Evolutionary conservation across 1,284 basidiomycete species (phyloP).

Genomic region (Somion occarium): DNA sequence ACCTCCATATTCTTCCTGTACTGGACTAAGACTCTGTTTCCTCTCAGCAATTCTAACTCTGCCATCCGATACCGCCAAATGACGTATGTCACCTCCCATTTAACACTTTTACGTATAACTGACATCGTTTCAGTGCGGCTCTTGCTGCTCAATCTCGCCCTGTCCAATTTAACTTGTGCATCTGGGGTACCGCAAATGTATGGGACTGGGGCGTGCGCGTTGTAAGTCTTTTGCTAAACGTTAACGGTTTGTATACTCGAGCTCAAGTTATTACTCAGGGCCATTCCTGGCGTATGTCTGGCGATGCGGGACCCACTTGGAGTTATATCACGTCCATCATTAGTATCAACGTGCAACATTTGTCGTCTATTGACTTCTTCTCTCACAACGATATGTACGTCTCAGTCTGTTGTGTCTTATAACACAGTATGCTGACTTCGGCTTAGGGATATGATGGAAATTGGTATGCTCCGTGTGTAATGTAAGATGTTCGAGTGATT

Average conservation of each 20-base stretch:
- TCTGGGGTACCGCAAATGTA: conserved; percentile 47
- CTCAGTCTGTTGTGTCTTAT: background rate
- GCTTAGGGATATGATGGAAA: conserved; percentile 52
- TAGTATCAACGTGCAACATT: conserved; percentile 35
- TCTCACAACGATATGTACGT: conserved; percentile 48
- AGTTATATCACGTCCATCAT: conserved; percentile 43
- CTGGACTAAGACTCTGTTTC: background rate
- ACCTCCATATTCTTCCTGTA: conserved; percentile 20
- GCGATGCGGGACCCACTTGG: conserved; percentile 47
- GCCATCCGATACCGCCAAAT: conserved; percentile 51
- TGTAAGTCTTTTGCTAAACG: conserved; percentile 24
- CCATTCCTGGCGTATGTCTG: conserved; percentile 53
- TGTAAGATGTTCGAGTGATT: background rate
- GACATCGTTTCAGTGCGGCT: conserved; percentile 31
- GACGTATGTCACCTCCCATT: conserved; percentile 33
- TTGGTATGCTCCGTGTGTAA: conserved; percentile 19
- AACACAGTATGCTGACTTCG: background rate
- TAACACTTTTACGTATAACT: background rate
- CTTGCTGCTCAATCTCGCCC: conserved; percentile 35
- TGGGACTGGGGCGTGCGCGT: conserved; percentile 53
- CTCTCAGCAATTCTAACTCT: conserved; percentile 46
- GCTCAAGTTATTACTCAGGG: conserved; percentile 28
- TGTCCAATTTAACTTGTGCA: conserved; percentile 45
- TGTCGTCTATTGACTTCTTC: conserved; percentile 40
- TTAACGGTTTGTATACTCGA: background rate